phyloP scores from a whole-genome alignment of 306 rosid genomes.

The Fragaria nilgerrensis region DNA sequence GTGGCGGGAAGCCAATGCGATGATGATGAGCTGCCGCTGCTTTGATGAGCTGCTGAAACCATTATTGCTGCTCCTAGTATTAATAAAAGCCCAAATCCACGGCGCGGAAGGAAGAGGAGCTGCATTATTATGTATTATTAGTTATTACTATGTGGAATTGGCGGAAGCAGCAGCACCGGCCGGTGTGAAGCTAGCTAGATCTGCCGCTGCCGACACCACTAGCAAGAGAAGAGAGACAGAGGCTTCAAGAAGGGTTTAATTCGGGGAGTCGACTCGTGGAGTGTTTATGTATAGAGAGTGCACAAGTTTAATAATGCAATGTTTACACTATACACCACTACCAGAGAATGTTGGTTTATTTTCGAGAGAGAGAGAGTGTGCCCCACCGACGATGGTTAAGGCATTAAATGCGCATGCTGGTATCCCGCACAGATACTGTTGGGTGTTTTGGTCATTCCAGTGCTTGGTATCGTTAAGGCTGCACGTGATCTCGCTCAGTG shows the following conservation, averaged over 20 bases:
- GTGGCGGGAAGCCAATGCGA: constrained; percentile 66
- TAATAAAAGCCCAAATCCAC: constrained; percentile 11
- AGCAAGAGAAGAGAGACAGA: too few relatives aligned
- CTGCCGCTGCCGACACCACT: too few relatives aligned
- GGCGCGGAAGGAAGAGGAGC: neutral
- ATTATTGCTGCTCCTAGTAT: neutral
- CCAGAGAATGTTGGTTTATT: neutral
- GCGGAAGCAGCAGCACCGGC: too few relatives aligned
- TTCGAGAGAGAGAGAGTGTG: neutral
- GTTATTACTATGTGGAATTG: too few relatives aligned
- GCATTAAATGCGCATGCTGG: constrained; percentile 43
- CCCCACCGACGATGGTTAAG: constrained; percentile 46
- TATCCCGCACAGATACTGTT: too few relatives aligned
- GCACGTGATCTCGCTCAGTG: neutral
- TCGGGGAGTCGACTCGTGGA: neutral
- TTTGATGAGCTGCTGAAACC: constrained; percentile 14
- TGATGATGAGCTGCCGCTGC: neutral
- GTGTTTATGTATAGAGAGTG: neutral
- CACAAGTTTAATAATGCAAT: neutral
- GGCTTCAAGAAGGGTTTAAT: too few relatives aligned
- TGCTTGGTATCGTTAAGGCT: neutral
- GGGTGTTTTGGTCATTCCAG: constrained; percentile 31
- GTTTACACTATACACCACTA: too few relatives aligned
- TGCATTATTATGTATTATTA: constrained; percentile 36
- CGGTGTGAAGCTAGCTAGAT: too few relatives aligned